Percentiles rank a stretch among this genome's conserved stretches.
These are phyloP conservation scores for Dendryphion nanum DNA, from an alignment of 2,329 filamentous ascomycete species.

Conservation along the genomic window DNA sequence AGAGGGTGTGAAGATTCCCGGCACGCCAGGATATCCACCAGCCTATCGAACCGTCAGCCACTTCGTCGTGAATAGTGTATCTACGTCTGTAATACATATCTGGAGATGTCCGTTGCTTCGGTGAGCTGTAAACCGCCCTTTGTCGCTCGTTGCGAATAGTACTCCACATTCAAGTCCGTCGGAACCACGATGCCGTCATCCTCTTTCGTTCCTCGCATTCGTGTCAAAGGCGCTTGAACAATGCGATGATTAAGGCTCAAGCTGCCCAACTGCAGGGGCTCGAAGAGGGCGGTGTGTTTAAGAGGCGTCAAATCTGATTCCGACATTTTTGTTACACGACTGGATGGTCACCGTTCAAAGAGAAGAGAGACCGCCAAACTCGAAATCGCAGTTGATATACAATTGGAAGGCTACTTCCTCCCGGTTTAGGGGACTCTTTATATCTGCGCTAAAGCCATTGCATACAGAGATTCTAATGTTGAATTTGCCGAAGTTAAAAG, in stretches of 20 bases:
- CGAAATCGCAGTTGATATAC: no score
- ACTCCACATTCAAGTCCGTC: constrained; percentile 47
- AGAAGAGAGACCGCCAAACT: no score
- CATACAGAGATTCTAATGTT: no score
- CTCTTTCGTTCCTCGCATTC: constrained; percentile 50
- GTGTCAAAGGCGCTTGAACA: constrained; percentile 41
- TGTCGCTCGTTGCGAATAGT: constrained; percentile 55
- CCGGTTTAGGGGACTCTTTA: constrained; percentile 20
- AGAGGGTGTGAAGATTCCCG: constrained; percentile 30
- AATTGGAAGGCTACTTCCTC: background rate
- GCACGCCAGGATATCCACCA: constrained; percentile 37
- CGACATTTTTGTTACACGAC: background rate
- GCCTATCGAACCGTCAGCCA: constrained; percentile 20
- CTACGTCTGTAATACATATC: constrained; percentile 18
- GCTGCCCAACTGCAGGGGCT: constrained; percentile 30
- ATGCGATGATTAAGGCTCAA: constrained; percentile 39
- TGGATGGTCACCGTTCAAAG: no score
- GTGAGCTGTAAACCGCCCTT: constrained; percentile 59
- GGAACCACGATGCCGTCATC: constrained; percentile 46
- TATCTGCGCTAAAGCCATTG: constrained; percentile 23
- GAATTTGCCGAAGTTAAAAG: no score
- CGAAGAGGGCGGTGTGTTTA: constrained; percentile 32
- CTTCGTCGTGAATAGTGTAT: background rate
- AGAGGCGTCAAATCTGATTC: constrained; percentile 27
- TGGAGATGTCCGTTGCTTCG: constrained; percentile 51